phyloP scores from a whole-genome alignment of 192 early-diverging fungal species.

The Geosiphon pyriformis region DNA sequence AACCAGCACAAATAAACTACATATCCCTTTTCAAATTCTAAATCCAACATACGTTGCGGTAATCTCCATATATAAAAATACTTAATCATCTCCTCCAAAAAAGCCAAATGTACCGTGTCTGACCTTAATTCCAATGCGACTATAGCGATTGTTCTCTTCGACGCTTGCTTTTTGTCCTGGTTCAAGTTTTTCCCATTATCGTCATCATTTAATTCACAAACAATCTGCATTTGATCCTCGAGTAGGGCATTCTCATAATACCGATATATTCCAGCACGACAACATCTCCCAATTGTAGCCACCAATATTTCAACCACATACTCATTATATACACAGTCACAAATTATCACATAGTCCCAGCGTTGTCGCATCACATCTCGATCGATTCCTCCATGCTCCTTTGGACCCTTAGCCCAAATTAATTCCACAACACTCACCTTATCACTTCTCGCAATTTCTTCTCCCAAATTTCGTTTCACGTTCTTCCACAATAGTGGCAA shows the following conservation, averaged over 20 bases:
- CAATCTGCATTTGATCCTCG: no score
- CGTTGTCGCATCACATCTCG: conserved; percentile 27
- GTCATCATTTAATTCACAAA: no score
- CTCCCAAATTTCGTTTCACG: conserved; percentile 36
- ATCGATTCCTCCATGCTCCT: conserved; percentile 26
- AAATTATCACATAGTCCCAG: conserved; percentile 34
- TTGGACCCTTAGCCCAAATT: conserved; percentile 27
- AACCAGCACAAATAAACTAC: conserved; percentile 31
- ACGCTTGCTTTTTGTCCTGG: conserved; percentile 1
- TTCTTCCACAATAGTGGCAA: conserved; percentile 39
- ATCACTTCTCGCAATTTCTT: conserved; percentile 22
- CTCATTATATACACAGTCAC: conserved; percentile 44
- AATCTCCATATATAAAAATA: conserved; percentile 30
- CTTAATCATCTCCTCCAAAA: conserved; percentile 29
- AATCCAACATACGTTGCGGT: conserved; percentile 29
- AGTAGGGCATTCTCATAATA: not conserved
- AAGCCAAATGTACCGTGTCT: conserved; percentile 37
- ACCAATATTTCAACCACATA: conserved; percentile 33
- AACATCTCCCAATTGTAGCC: conserved; percentile 25
- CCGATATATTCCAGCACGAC: not conserved
- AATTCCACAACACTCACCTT: conserved; percentile 29
- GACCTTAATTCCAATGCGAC: conserved; percentile 36
- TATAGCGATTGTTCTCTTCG: conserved; percentile 27
- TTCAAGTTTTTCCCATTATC: not conserved
- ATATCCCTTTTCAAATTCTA: conserved; percentile 34